Evolutionary conservation across 495 filamentous ascomycete genomes (phyloP).

Genomic region (Aspergillus nidulans): DNA sequence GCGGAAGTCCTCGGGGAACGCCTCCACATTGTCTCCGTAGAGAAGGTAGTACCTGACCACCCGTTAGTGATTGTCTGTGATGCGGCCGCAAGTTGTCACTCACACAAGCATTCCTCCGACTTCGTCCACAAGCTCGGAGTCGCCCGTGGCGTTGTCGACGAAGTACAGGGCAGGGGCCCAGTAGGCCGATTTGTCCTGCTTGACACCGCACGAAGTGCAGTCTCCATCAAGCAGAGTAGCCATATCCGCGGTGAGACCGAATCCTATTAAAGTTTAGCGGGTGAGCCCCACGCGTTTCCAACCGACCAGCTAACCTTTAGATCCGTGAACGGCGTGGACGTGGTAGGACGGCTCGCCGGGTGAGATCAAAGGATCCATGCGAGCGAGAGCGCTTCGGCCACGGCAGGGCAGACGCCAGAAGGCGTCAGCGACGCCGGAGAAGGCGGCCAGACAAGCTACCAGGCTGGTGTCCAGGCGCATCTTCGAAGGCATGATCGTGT

Average conservation of each 20-base stretch:
- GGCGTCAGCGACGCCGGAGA: constrained; percentile 46
- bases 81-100: constrained; percentile 14
- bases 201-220: constrained; percentile 56
- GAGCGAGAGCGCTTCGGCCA: constrained; percentile 56
- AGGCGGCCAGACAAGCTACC: constrained; percentile 28
- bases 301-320: constrained; percentile 42
- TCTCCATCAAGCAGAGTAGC: constrained; percentile 39
- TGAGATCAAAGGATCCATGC: constrained; percentile 52
- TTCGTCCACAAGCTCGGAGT: constrained; percentile 47
- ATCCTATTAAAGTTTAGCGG: constrained; percentile 32
- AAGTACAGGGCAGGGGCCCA: constrained; percentile 61
- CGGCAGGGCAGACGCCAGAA: constrained; percentile 90
- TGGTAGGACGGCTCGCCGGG: constrained; percentile 44
- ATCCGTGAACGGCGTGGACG: constrained; percentile 50
- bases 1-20: constrained; percentile 75
- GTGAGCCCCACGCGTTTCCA: background rate
- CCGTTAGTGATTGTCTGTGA: background rate
- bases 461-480: constrained; percentile 22
- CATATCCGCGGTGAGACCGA: constrained; percentile 41
- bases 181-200: constrained; percentile 59
- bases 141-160: constrained; percentile 47
- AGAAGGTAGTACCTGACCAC: constrained; percentile 67
- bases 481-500: constrained; percentile 14
- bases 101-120: constrained; percentile 57
- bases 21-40: constrained; percentile 57